Base-by-base conservation (phyloP, 139 green algal genomes). In the Picochlorum sp. region DNA sequence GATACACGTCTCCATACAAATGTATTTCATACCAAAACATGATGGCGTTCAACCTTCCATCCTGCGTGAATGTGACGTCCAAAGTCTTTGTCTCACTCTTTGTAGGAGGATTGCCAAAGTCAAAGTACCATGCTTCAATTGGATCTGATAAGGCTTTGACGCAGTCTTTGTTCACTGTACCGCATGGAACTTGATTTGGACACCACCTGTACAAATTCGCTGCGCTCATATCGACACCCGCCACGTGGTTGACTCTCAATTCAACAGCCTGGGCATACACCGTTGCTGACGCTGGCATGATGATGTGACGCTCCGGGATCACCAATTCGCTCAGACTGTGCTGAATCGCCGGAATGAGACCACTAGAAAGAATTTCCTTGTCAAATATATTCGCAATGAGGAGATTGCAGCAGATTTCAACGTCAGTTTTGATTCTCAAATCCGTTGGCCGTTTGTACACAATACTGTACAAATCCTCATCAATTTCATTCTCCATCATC, bases 391-490 rank as follows among this genome's bases (percentile, higher is more conserved):
- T 81, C 3, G 74, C 80, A 1, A 92, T 24, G 31, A 87, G 65
- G 31, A 91, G 65, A 69, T 91, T 89, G 74, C 67, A 81, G 37
- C 65, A 69, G 10, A 87, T 63, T 0, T 81, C 74, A 44, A 95
- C 75, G 26, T 95, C 82, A 24, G 71, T 21, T 4, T 70, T 57
- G 21, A 87, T 60, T 14, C 34, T 34, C 61, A 95, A 63, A 66
- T 95, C 87, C 1, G 72, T 85, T 14, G 85, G 79, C 4, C 83
- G 71, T 71, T 86, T 84, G 73, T 91, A 86, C 4, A 88, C 34
- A 47, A 90, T 77, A 3, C 66, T 70, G 44, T 78, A 73, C 13
- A 45, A 49, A 5, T 69, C 68, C 4, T 70, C 58, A 23, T 54
- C n/a, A 26, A 76, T 69, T 30, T 72, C 62, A 70, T 83, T 86